Percentiles rank a stretch among this genome's conserved stretches.
Conservation (phyloP, 352 stramenopile species). For the Globisporangium paddicum region DNA sequence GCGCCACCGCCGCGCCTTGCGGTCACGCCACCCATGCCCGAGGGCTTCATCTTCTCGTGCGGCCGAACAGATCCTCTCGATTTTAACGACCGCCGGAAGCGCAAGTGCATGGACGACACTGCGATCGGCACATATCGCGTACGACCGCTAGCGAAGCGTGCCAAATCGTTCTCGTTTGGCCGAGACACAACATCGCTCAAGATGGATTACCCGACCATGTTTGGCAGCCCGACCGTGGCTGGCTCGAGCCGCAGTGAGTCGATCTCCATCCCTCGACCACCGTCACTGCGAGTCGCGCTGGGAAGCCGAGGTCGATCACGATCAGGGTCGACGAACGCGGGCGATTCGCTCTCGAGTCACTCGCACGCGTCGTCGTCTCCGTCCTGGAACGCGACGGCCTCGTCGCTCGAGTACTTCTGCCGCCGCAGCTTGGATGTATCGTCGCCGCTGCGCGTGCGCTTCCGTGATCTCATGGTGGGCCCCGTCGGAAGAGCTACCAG, state of each 20-base stretch:
- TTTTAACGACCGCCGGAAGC: slow-evolving; percentile 47
- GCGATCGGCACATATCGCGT: slow-evolving; percentile 27
- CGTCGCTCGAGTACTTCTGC: slow-evolving; percentile 55
- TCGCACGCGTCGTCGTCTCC: slow-evolving; percentile 52
- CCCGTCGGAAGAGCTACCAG: slow-evolving; percentile 41
- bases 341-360: slow-evolving; percentile 9
- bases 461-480: slow-evolving; percentile 61
- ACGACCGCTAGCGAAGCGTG: slow-evolving; percentile 47
- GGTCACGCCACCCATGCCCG: background rate
- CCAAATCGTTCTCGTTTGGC: slow-evolving; percentile 41
- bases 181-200: slow-evolving; percentile 18
- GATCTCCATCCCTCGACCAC: slow-evolving; percentile 44
- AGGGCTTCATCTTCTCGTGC: slow-evolving; percentile 1
- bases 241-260: slow-evolving; percentile 25
- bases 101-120: slow-evolving; percentile 38
- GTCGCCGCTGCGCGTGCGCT: slow-evolving; percentile 47
- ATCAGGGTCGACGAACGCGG: background rate
- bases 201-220: slow-evolving; percentile 9
- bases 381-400: slow-evolving; percentile 28
- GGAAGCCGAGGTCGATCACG: slow-evolving; percentile 2
- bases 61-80: slow-evolving; percentile 19
- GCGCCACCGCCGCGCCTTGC: background rate
- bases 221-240: background rate
- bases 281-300: slow-evolving; percentile 1
- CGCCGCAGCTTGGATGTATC: slow-evolving; percentile 64